These are phyloP conservation scores for Juglanconis sp. DNA, from an alignment of 2,329 filamentous ascomycete genomes.

Conservation along the genomic window DNA sequence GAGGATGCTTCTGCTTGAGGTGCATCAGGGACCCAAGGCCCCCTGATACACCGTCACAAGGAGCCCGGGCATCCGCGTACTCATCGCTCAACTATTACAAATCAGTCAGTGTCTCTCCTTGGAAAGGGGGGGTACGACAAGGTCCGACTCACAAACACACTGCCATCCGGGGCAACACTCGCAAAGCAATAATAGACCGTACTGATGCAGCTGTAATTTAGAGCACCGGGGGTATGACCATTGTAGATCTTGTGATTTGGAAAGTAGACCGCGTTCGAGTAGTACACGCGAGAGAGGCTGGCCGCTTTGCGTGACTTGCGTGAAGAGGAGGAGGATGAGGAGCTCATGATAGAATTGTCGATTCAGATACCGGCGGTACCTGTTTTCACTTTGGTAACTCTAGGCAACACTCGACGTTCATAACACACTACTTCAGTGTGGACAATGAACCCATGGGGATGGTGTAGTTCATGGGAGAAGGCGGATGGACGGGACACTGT, in stretches of 20 bases:
- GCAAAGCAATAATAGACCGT: conserved; percentile 84
- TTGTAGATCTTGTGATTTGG: conserved; percentile 75
- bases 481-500: background rate
- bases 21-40: conserved; percentile 71
- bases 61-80: conserved; percentile 70
- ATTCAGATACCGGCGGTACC: background rate
- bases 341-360: background rate
- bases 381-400: background rate
- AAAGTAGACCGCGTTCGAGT: conserved; percentile 78
- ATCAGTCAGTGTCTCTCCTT: background rate
- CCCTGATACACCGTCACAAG: conserved; percentile 68
- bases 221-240: conserved; percentile 67
- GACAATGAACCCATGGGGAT: background rate
- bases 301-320: conserved; percentile 44
- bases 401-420: background rate
- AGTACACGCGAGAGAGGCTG: conserved; percentile 49
- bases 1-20: conserved; percentile 66
- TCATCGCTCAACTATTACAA: conserved; percentile 67
- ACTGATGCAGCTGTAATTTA: conserved; percentile 74
- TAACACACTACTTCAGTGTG: background rate
- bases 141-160: conserved; percentile 64
- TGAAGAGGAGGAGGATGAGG: conserved; percentile 30
- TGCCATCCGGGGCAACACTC: conserved; percentile 67
- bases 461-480: background rate
- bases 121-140: background rate